Evolutionary conservation across 192 early-diverging fungal species (phyloP), one percentile per base, ranked within the genome.

Genomic region (Rhizoclosmatium sp.): DNA sequence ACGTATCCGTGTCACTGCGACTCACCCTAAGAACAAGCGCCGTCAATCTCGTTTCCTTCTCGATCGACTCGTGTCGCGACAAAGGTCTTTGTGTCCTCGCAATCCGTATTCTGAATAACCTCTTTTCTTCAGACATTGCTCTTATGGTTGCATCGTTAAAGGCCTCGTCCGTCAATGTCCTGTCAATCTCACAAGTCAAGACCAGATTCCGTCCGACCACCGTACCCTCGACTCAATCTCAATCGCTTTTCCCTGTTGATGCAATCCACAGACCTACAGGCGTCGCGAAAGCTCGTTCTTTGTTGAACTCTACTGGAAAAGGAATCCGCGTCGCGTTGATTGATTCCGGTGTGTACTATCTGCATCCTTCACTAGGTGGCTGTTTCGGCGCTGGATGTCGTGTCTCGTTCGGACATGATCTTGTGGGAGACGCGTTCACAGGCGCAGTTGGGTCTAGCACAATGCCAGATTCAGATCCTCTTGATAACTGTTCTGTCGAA

Each of bases 271-370:
- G 16, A 16, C 2, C 40, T 69, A 47, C 45, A 41, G 85, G 85
- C 72, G 85, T 86, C 44, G 59, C 54, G 45, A 68, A 78, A 2
- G 70, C 58, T 23, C 76, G 80, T 40, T 47, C 72, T 10, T 47
- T 44, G 47, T 71, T 85, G 42, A 77, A 77, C 16, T 14, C 65
- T 21, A 87, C 77, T 65, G 86, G 86, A 16, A 81, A 84, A 58
- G 86, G 86, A 49, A 75, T 87, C 64, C 83, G 83, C 78, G 80
- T 89, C 48, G 87, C 78, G 40, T 80, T 89, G 23, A 78, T 89
- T 46, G 87, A 89, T 75, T 75, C 87, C 1, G 87, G 87, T 69
- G 83, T 89, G n/a, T 84, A 84, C 80, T 89, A 83, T 73, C 80
- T 71, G 44, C 87, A 89, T 71, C 87, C 86, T 39, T 87, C 87